These are phyloP conservation scores for Blastomyces silverae DNA, from an alignment of 2,329 filamentous ascomycete species.

Conservation along the genomic window DNA sequence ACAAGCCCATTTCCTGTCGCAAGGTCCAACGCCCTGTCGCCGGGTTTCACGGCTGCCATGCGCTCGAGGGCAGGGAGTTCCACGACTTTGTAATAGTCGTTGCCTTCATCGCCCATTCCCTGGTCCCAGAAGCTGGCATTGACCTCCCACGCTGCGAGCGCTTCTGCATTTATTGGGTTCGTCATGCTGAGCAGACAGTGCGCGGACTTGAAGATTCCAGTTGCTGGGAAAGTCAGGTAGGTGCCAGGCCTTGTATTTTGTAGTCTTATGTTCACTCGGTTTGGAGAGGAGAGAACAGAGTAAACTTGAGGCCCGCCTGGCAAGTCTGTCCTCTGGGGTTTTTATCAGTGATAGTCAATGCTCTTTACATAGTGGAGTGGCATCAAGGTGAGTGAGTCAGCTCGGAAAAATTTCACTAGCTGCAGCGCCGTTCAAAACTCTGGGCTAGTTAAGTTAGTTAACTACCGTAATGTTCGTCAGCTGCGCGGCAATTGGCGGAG, in stretches of 20 bases:
- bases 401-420: not conserved
- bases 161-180: constrained; percentile 12
- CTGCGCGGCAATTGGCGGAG: too few relatives aligned
- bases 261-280: not conserved
- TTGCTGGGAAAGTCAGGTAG: not conserved
- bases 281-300: not conserved
- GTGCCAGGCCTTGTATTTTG: not conserved
- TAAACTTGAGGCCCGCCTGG: not conserved
- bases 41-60: constrained; percentile 28
- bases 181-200: not conserved
- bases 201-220: not conserved
- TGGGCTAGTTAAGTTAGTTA: too few relatives aligned
- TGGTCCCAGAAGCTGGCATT: constrained; percentile 43
- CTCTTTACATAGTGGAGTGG: too few relatives aligned
- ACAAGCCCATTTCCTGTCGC: constrained; percentile 47
- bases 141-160: constrained; percentile 33
- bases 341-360: not conserved
- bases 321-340: too few relatives aligned
- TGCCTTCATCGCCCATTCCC: constrained; percentile 37
- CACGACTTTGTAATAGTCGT: constrained; percentile 43
- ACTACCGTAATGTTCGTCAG: too few relatives aligned
- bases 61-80: constrained; percentile 39
- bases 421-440: too few relatives aligned
- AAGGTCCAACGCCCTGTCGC: constrained; percentile 42
- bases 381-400: not conserved